Base-by-base conservation (phyloP, 331 rosid species). In the Quercus phellos region DNA sequence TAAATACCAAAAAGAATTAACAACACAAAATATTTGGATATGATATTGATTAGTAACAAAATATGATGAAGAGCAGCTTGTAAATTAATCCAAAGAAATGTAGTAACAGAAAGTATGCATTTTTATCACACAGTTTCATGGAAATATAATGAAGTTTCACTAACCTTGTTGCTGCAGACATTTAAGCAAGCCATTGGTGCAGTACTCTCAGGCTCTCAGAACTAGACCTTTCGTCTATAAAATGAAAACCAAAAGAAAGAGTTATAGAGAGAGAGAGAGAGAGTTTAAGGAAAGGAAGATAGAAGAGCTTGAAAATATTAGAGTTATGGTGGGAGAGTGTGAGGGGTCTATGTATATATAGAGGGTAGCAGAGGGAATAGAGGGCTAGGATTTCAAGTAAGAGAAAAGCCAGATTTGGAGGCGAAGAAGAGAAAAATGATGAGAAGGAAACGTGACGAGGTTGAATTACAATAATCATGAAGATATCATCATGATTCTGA, bases 161-260 rank as follows among this genome's bases (percentile, higher is more conserved):
- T 26, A 42, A 86, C 89, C 89, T 86, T 29, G 12, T 69, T 51
- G 64, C 55, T 58, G 69, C 55, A 77, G 55, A 72, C n/a, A 35
- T 67, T 75, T 4, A 81, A 79, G 79, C 84, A 72, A 42, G 84
- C 74, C 90, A 83, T 86, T 66, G 66, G n/a, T 4, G 74, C 11
- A 2, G 24, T 4, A n/a, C 29, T 8, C 24, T 56, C 63, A 21
- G 17, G 56, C 58, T 46, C 51, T 46, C 51, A 46, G 51, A 10
- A 12, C 51, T 11, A 46, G 51, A 46, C 16, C 13, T 46, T 46
- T 46, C 1, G 17, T 12, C 51, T 4, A 3, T 26, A 58, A n/a
- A 60, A 54, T 24, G 77, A 34, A 74, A 54, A 29, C 0, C 55
- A 19, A 34, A 43, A 67, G 55, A 17, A 22, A 16, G 5, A 46